Percentiles rank a stretch among this genome's conserved stretches.
phyloP scores from a whole-genome alignment of 192 early-diverging fungal species.

The Cladochytrium replicatum region DNA sequence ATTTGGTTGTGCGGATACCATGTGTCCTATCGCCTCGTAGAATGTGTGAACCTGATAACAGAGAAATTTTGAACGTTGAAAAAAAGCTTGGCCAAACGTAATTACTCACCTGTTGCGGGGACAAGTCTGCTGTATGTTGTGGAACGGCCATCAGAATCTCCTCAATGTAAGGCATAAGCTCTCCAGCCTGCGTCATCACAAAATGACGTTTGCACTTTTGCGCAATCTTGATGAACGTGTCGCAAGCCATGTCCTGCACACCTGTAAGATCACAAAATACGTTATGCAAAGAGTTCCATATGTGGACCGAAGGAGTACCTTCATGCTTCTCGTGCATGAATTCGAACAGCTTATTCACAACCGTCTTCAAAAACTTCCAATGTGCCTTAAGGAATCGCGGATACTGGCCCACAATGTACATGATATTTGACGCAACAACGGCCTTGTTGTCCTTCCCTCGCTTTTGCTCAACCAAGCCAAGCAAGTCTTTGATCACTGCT shows the following conservation, averaged over 20 bases:
- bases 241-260: conserved; percentile 99
- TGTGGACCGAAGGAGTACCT: conserved; percentile 27
- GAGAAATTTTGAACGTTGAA: neutral
- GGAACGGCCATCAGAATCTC: conserved; percentile 81
- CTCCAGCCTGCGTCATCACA: conserved; percentile 83
- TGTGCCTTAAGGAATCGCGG: conserved; percentile 99
- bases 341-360: conserved; percentile 99
- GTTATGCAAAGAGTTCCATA: neutral
- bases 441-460: conserved; percentile 99
- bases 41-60: conserved; percentile 78
- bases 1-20: conserved; percentile 90
- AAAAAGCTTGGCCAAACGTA: neutral
- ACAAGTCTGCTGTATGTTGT: conserved; percentile 78
- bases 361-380: conserved; percentile 99
- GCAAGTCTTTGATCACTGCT: conserved; percentile 94
- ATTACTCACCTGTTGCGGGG: conserved; percentile 64
- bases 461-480: conserved; percentile 92
- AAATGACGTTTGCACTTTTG: conserved; percentile 97
- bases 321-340: conserved; percentile 99
- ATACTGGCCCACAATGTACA: conserved; percentile 99
- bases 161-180: conserved; percentile 87
- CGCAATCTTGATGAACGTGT: conserved; percentile 98
- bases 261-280: conserved; percentile 28
- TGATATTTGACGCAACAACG: conserved; percentile 97
- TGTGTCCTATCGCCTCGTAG: conserved; percentile 96